Conservation (phyloP, 257 asterid genomes). For the Nicotiana knightiana region DNA sequence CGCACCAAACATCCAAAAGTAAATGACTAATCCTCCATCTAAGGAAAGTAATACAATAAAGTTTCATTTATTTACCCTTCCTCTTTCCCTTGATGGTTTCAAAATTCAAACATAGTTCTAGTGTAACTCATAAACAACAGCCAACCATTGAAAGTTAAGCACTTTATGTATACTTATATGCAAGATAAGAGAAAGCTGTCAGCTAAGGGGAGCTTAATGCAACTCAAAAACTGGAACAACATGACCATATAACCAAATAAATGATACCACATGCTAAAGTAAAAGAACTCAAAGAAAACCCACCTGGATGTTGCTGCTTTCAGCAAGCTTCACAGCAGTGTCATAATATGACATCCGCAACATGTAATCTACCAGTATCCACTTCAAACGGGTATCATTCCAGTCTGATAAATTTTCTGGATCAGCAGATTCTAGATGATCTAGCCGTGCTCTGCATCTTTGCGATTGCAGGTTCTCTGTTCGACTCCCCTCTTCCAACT, state of each 20-base stretch:
- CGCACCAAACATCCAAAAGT: neutral
- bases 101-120: neutral
- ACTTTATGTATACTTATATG: neutral
- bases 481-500: slow-evolving; percentile 87
- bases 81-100: neutral
- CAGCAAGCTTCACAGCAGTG: slow-evolving; percentile 84
- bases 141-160: neutral
- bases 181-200: neutral
- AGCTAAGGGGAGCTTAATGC: neutral
- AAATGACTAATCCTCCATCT: neutral
- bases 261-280: neutral
- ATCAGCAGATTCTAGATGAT: slow-evolving; percentile 80
- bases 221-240: neutral
- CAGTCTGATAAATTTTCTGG: slow-evolving; percentile 64
- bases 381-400: slow-evolving; percentile 64
- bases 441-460: slow-evolving; percentile 77
- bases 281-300: neutral
- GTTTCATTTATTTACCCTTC: too few species aligned
- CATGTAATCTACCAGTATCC: slow-evolving; percentile 94
- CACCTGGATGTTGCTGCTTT: slow-evolving; percentile 83
- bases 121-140: neutral
- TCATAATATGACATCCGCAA: slow-evolving; percentile 90
- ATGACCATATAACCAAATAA: neutral
- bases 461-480: slow-evolving; percentile 90
- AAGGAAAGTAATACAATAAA: neutral